Evolutionary conservation across 352 stramenopile genomes (phyloP), one percentile per base, ranked within the genome.

Genomic region (Phytophthora parvispora): DNA sequence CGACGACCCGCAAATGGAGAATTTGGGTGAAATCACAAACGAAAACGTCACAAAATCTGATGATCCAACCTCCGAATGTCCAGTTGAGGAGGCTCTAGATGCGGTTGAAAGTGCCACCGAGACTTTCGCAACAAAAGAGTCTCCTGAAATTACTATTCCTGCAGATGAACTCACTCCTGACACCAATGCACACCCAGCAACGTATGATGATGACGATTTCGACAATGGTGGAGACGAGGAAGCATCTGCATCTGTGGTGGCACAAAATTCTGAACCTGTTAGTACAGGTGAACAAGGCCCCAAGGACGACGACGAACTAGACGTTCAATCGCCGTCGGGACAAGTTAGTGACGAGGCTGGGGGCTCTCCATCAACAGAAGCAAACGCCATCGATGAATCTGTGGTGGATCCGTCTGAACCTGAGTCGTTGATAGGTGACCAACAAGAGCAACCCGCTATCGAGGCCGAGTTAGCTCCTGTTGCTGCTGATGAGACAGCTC

Each of bases 121-220:
- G 22, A 20, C 48, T 49, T 49, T 34, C 53, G 10, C 24, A 28
- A 13, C n/a, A 43, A 34, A 8, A 51, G 57, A 67, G 42, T 7
- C 20, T 65, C 25, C 49, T 48, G 57, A 67, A 13, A 61, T 22
- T 24, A 51, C 34, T 6, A 22, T 54, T 12, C 47, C 51, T 6
- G 24, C 25, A 13, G 58, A 64, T 40, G 36, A 28, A 22, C 7
- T 16, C 16, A 29, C 12, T 34, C 16, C 54, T 22, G 36, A 42
- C 32, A 20, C 18, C 32, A 52, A 22, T 24, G 8, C 20, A 12
- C 40, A 64, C n/a, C 25, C 43, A 16, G 67, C 58, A 32, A 53
- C 36, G 7, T 79, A 75, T 24, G 62, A 67, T 16, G 72, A 74
- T 38, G 68, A 77, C 3, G 57, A 64, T 3, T 80, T 77, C 22